Conservation (phyloP, 805 yeast genomes). For the Teunomyces panamensis region DNA sequence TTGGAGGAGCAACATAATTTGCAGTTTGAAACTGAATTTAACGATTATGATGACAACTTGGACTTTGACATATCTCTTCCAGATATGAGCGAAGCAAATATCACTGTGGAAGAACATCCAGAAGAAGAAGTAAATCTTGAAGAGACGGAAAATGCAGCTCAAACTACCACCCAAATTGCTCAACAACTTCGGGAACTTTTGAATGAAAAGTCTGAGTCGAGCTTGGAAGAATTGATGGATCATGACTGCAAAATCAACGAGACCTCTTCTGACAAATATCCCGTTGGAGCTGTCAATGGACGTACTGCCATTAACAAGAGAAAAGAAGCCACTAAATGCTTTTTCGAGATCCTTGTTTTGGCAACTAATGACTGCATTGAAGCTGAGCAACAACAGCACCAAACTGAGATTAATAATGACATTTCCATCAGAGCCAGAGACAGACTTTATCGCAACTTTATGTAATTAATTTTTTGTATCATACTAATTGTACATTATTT, state of each 20-base stretch:
- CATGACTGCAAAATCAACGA: constrained; percentile 25
- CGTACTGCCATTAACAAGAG: constrained; percentile 32
- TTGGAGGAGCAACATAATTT: constrained; percentile 17
- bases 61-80: constrained; percentile 27
- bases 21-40: constrained; percentile 12
- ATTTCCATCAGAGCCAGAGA: constrained; percentile 52
- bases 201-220: constrained; percentile 17
- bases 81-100: constrained; percentile 17
- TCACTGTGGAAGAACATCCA: background rate
- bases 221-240: constrained; percentile 40
- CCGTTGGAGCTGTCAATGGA: constrained; percentile 19
- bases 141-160: constrained; percentile 33
- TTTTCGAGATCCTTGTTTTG: constrained; percentile 78
- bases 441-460: constrained; percentile 25
- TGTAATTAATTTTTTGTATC: constrained; percentile 4
- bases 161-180: constrained; percentile 56
- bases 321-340: constrained; percentile 65
- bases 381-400: constrained; percentile 48
- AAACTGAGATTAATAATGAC: constrained; percentile 24
- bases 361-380: constrained; percentile 73
- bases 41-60: constrained; percentile 17
- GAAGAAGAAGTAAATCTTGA: constrained; percentile 16
- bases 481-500: constrained; percentile 4
- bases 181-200: constrained; percentile 38
- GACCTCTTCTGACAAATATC: constrained; percentile 11